Percentiles rank a stretch among this genome's conserved stretches.
Evolutionary conservation across 2,329 filamentous ascomycete genomes (phyloP).

Genomic region (Periglandula ipomoeae): DNA sequence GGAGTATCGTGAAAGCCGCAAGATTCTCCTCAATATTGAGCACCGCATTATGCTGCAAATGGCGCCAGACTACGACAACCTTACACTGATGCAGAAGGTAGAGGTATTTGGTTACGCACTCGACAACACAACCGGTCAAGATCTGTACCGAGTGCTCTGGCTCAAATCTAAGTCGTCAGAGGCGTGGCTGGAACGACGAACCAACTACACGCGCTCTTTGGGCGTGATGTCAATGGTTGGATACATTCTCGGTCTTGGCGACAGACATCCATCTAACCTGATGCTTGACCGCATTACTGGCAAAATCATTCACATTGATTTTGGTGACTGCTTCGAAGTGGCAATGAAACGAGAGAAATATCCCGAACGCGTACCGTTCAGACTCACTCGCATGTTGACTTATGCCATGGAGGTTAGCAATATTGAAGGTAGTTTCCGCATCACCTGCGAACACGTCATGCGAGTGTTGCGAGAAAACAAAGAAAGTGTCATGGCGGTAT

Average conservation of each 20-base stretch:
- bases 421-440: slow-evolving; percentile 96
- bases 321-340: slow-evolving; percentile 98
- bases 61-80: slow-evolving; percentile 97
- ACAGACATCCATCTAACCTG: slow-evolving; percentile 94
- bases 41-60: slow-evolving; percentile 99
- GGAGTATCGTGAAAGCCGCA: slow-evolving; percentile 92
- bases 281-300: slow-evolving; percentile 95
- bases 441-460: slow-evolving; percentile 98
- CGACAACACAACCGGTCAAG: slow-evolving; percentile 97
- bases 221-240: slow-evolving; percentile 99
- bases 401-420: slow-evolving; percentile 99
- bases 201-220: slow-evolving; percentile 96
- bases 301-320: slow-evolving; percentile 98
- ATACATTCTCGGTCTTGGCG: slow-evolving; percentile 93
- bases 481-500: slow-evolving; percentile 94
- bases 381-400: slow-evolving; percentile 95
- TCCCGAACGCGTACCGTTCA: slow-evolving; percentile 94
- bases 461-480: slow-evolving; percentile 93
- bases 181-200: slow-evolving; percentile 92
- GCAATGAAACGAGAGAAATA: slow-evolving; percentile 99
- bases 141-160: slow-evolving; percentile 96
- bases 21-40: slow-evolving; percentile 97
- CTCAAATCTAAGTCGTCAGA: slow-evolving; percentile 98
- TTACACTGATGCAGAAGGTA: slow-evolving; percentile 99
- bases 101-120: slow-evolving; percentile 98